These are phyloP conservation scores for Calonectria hawksworthii DNA, from an alignment of 2,329 filamentous ascomycete genomes.

Conservation along the genomic window DNA sequence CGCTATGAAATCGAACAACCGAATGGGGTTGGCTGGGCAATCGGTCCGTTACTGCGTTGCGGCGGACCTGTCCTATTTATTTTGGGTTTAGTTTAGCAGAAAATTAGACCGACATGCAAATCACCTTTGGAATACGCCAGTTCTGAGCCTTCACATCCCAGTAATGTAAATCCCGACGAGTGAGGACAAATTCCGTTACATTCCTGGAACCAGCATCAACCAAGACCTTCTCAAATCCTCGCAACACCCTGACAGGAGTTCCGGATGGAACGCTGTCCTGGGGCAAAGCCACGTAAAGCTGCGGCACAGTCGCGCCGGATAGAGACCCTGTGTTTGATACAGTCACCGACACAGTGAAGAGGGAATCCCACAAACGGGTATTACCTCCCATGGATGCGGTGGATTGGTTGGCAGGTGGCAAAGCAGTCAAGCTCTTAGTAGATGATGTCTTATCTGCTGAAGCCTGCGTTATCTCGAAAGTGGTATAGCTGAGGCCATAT, in stretches of 20 bases:
- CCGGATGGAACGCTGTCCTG: not conserved
- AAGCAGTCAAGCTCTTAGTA: not conserved
- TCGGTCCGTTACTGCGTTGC: too few species aligned
- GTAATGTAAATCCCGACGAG: not conserved
- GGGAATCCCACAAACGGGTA: not conserved
- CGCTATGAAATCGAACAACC: too few species aligned
- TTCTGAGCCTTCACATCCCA: not conserved
- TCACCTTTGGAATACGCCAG: not conserved
- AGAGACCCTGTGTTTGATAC: not conserved
- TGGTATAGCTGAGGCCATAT: slow-evolving; percentile 81
- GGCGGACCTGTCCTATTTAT: too few species aligned
- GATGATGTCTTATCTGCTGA: not conserved
- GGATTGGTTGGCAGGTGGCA: not conserved
- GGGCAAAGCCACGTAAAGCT: not conserved
- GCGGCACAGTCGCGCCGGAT: not conserved
- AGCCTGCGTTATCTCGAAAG: slow-evolving; percentile 59
- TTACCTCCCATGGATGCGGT: not conserved
- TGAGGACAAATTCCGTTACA: not conserved
- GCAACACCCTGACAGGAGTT: not conserved
- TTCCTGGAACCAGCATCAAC: not conserved
- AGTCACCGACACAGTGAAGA: not conserved
- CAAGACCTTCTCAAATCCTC: not conserved
- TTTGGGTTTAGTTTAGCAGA: too few species aligned
- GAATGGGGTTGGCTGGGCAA: too few species aligned
- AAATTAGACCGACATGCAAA: not conserved